Evolutionary conservation across 2,329 filamentous ascomycete species (phyloP).

Genomic region (Epichloe aotearoae): DNA sequence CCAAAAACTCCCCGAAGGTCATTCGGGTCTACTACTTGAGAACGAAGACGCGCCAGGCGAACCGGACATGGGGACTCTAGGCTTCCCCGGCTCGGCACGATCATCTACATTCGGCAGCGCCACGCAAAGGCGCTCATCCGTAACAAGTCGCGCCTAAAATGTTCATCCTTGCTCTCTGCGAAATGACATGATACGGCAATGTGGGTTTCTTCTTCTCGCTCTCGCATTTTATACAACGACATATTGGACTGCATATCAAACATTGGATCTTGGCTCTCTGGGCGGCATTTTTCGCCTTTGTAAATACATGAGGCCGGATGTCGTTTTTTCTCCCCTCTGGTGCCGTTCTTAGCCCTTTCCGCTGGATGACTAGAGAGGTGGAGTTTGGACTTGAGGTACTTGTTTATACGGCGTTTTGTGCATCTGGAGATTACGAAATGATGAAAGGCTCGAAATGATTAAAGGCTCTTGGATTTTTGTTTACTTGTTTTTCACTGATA

Average conservation of each 20-base stretch:
- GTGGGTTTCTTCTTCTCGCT: background rate
- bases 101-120: conserved; percentile 34
- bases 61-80: conserved; percentile 32
- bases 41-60: conserved; percentile 47
- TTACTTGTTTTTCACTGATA: background rate
- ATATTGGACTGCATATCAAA: background rate
- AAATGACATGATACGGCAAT: background rate
- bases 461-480: background rate
- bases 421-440: background rate
- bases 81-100: conserved; percentile 23
- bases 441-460: background rate
- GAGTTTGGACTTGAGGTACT: no score
- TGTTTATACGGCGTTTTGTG: background rate
- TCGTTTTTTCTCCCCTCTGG: background rate
- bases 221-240: background rate
- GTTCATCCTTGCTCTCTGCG: background rate
- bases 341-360: background rate
- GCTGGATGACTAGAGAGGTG: no score
- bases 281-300: background rate
- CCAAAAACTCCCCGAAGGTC: conserved; percentile 38
- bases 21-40: conserved; percentile 30
- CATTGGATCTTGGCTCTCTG: background rate
- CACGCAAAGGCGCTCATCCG: conserved; percentile 31
- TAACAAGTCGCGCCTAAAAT: conserved; percentile 31
- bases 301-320: background rate